Percentiles rank a stretch among this genome's conserved stretches.
Conservation (phyloP, 148 eudicot species). For the Rhododendron henanense region DNA sequence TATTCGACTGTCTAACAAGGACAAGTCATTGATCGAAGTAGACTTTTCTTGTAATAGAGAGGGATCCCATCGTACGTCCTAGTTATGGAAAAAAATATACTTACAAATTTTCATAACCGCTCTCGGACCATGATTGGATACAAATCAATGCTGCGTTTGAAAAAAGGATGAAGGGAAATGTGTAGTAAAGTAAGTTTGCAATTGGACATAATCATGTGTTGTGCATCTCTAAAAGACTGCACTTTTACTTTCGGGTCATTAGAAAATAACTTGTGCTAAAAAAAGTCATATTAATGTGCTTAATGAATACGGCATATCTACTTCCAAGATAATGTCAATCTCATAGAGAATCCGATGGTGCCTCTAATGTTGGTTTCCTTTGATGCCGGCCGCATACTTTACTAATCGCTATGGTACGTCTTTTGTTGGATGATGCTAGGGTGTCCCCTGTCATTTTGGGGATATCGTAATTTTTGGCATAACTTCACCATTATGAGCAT, state of each 20-base stretch:
- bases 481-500: too few species aligned
- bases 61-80: not conserved
- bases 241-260: not conserved
- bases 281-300: not conserved
- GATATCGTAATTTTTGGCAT: too few species aligned
- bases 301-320: not conserved
- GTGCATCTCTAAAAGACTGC: not conserved
- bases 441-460: too few species aligned
- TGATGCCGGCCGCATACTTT: too few species aligned
- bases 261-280: not conserved
- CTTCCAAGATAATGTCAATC: not conserved
- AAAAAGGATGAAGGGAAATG: not conserved
- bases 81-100: not conserved
- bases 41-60: not conserved
- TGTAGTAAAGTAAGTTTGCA: not conserved
- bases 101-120: not conserved
- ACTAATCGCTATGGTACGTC: too few species aligned
- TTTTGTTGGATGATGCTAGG: too few species aligned
- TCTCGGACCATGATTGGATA: not conserved
- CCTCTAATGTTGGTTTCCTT: not conserved
- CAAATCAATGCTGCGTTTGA: not conserved
- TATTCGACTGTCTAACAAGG: not conserved
- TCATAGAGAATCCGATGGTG: not conserved
- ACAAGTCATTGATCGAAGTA: not conserved
- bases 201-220: not conserved